These are phyloP conservation scores for Podospora didyma DNA, from an alignment of 495 filamentous ascomycete genomes.

Conservation along the genomic window DNA sequence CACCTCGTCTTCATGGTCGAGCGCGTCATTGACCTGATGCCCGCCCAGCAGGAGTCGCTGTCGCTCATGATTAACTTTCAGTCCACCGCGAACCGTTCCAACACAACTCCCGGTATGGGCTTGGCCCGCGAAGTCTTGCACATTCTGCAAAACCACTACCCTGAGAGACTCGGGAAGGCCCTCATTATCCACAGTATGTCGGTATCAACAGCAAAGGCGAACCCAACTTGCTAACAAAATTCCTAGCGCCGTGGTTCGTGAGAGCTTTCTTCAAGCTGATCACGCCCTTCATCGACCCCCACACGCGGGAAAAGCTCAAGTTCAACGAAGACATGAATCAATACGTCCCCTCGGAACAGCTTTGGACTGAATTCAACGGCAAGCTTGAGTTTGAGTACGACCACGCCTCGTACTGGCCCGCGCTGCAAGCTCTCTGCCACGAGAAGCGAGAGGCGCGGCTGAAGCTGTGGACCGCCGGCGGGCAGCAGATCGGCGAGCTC, in stretches of 20 bases:
- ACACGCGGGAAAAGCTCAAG: constrained; percentile 85
- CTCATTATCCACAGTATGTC: constrained; percentile 78
- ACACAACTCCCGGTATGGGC: constrained; percentile 69
- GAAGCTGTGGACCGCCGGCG: constrained; percentile 72
- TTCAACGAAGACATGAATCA: constrained; percentile 85
- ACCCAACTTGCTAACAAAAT: background rate
- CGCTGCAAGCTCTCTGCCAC: constrained; percentile 62
- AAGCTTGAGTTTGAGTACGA: constrained; percentile 80
- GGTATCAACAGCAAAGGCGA: background rate
- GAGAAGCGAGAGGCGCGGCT: constrained; percentile 54
- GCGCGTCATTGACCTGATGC: constrained; percentile 81
- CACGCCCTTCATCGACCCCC: constrained; percentile 90
- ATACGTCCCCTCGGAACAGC: constrained; percentile 71
- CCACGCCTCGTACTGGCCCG: constrained; percentile 85
- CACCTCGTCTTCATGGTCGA: constrained; percentile 96
- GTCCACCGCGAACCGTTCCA: constrained; percentile 58
- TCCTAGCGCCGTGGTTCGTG: constrained; percentile 78
- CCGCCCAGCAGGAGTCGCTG: constrained; percentile 77
- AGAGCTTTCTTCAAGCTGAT: constrained; percentile 92
- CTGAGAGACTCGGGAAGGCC: constrained; percentile 84
- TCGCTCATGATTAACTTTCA: constrained; percentile 87
- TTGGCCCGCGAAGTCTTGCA: constrained; percentile 74
- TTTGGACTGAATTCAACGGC: constrained; percentile 67
- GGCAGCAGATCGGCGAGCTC: constrained; percentile 75
- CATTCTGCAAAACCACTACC: constrained; percentile 93